Conservation (phyloP, 345 rosid species). For the Nephelium lappaceum region DNA sequence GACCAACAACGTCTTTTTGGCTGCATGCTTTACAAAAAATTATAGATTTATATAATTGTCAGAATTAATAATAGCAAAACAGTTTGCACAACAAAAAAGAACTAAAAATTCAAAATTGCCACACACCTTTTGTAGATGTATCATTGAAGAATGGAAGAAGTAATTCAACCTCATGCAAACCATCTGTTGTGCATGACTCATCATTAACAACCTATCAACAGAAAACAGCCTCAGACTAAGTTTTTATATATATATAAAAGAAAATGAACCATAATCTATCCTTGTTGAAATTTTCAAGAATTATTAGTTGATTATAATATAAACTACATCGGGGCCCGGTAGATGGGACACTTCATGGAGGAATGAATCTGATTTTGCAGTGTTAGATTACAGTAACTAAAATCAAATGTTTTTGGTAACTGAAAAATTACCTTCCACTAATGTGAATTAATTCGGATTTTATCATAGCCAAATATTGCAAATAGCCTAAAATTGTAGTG, state of each 20-base stretch:
- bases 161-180: constrained; percentile 73
- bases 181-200: constrained; percentile 56
- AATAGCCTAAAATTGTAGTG: background rate
- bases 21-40: constrained; percentile 56
- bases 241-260: background rate
- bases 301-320: background rate
- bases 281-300: background rate
- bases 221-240: background rate
- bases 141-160: constrained; percentile 75
- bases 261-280: background rate
- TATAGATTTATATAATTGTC: constrained; percentile 25
- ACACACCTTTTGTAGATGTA: constrained; percentile 53
- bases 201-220: constrained; percentile 56
- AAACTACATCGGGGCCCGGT: background rate
- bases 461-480: background rate
- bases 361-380: background rate
- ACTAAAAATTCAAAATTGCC: constrained; percentile 16
- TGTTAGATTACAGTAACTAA: background rate
- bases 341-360: background rate
- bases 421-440: background rate
- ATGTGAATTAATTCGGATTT: background rate
- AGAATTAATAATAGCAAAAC: constrained; percentile 20
- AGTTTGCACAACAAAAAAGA: constrained; percentile 10
- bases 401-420: background rate
- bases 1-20: constrained; percentile 60